A percentile compares a stretch with the other conserved stretches of the same genome.
Conservation (phyloP, 805 yeast genomes). For the Jamesozyma gamospora region DNA sequence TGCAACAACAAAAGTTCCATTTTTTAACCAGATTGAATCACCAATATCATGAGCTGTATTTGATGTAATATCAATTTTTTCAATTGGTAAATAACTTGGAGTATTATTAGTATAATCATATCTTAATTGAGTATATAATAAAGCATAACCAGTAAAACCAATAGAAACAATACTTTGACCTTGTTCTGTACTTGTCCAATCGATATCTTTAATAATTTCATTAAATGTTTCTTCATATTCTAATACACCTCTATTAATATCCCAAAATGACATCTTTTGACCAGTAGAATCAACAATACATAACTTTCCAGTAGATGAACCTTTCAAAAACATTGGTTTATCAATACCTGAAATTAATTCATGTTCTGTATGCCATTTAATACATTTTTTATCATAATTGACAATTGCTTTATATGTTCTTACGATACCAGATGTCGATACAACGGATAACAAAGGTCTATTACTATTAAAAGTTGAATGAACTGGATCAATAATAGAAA, state of each 20-base stretch:
- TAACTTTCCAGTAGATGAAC: conserved; percentile 65
- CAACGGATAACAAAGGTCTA: conserved; percentile 43
- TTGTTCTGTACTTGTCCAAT: conserved; percentile 70
- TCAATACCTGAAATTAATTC: conserved; percentile 46
- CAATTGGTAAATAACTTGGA: conserved; percentile 70
- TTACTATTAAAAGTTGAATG: conserved; percentile 29
- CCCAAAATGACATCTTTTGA: conserved; percentile 64
- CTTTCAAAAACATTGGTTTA: conserved; percentile 47
- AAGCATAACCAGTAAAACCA: conserved; percentile 56
- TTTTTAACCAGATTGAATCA: conserved; percentile 77
- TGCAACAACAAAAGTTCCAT: conserved; percentile 73
- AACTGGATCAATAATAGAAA: conserved; percentile 60
- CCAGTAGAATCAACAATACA: conserved; percentile 58
- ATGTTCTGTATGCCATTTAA: conserved; percentile 46
- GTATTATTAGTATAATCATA: conserved; percentile 78
- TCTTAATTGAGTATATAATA: conserved; percentile 70
- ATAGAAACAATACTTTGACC: conserved; percentile 69
- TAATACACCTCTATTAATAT: conserved; percentile 51
- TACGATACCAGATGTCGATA: conserved; percentile 43
- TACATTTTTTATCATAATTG: conserved; percentile 10
- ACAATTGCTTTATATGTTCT: conserved; percentile 38
- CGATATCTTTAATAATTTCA: conserved; percentile 54
- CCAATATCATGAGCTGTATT: conserved; percentile 78
- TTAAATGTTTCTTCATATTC: conserved; percentile 45
- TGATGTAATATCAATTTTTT: conserved; percentile 56